Evolutionary conservation across 2,329 filamentous ascomycete species (phyloP).

Genomic region (Drechslerella coelobrocha): DNA sequence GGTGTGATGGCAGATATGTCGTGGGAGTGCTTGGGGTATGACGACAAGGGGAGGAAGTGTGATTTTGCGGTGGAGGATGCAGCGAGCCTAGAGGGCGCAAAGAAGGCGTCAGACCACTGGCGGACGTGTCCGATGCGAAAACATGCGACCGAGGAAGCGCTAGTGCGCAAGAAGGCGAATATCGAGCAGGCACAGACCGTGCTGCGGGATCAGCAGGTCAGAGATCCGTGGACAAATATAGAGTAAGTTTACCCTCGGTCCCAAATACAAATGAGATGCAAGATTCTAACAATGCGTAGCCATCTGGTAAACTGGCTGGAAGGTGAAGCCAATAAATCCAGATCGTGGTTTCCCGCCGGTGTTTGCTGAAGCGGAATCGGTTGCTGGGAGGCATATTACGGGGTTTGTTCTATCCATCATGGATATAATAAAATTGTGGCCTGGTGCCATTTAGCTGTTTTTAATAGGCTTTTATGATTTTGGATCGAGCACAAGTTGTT

Average conservation of each 20-base stretch:
- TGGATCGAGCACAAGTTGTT: no score
- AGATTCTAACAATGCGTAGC: slow-evolving; percentile 24
- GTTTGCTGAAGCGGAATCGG: slow-evolving; percentile 26
- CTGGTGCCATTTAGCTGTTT: no score
- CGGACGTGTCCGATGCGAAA: slow-evolving; percentile 35
- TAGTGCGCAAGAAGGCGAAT: slow-evolving; percentile 43
- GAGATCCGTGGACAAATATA: slow-evolving; percentile 48
- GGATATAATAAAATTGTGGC: no score
- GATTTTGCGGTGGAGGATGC: slow-evolving; percentile 30
- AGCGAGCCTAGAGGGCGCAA: slow-evolving; percentile 33
- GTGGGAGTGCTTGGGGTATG: slow-evolving; percentile 37
- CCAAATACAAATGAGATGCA: background rate
- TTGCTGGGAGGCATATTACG: background rate
- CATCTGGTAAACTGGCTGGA: slow-evolving; percentile 40
- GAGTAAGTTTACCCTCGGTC: slow-evolving; percentile 22
- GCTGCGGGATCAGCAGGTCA: slow-evolving; percentile 37
- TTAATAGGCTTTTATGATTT: no score
- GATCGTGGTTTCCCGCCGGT: slow-evolving; percentile 44
- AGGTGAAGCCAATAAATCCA: slow-evolving; percentile 42
- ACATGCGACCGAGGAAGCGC: slow-evolving; percentile 27
- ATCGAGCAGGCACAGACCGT: slow-evolving; percentile 40
- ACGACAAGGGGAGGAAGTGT: slow-evolving; percentile 24
- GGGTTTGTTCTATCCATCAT: no score
- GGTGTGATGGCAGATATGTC: slow-evolving; percentile 7
- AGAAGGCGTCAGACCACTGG: slow-evolving; percentile 43